These are phyloP conservation scores for Trichosporon faecale DNA, from an alignment of 1,284 basidiomycete species.

Conservation along the genomic window DNA sequence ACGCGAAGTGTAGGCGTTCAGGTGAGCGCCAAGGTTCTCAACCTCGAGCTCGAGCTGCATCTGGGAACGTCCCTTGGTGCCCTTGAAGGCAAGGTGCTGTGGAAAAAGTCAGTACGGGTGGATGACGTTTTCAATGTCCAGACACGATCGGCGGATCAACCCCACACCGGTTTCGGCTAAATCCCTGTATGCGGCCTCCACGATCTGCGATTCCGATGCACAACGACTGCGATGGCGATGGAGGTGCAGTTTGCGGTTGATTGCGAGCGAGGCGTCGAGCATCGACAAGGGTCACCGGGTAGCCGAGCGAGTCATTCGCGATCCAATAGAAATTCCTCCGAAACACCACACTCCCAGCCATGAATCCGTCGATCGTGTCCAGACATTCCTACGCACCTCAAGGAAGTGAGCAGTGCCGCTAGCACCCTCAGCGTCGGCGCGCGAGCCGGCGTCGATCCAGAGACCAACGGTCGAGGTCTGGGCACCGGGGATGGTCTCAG, in stretches of 20 bases:
- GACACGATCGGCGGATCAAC: background rate
- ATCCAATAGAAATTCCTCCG: slow-evolving; percentile 10
- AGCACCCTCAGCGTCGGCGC: slow-evolving; percentile 89
- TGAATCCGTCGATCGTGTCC: background rate
- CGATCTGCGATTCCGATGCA: background rate
- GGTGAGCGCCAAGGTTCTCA: slow-evolving; percentile 94
- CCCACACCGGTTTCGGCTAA: background rate
- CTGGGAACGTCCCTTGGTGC: slow-evolving; percentile 85
- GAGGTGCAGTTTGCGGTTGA: background rate
- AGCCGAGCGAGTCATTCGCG: background rate
- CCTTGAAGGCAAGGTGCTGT: slow-evolving; percentile 61
- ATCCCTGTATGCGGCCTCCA: background rate
- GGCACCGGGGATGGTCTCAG: slow-evolving; percentile 87
- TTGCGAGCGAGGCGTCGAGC: background rate
- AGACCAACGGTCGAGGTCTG: slow-evolving; percentile 98
- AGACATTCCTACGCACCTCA: slow-evolving; percentile 59
- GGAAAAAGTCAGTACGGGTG: slow-evolving; percentile 14
- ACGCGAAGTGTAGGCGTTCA: slow-evolving; percentile 97
- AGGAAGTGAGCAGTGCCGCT: slow-evolving; percentile 98
- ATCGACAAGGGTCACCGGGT: background rate
- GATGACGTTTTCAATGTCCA: background rate
- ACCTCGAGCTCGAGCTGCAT: slow-evolving; percentile 94
- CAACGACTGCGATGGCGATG: background rate
- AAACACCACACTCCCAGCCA: slow-evolving; percentile 12
- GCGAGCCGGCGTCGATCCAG: slow-evolving; percentile 97